Percentiles rank a stretch among this genome's conserved stretches.
Evolutionary conservation across 2,329 filamentous ascomycete genomes (phyloP).

Genomic region (Fusarium lateritium): DNA sequence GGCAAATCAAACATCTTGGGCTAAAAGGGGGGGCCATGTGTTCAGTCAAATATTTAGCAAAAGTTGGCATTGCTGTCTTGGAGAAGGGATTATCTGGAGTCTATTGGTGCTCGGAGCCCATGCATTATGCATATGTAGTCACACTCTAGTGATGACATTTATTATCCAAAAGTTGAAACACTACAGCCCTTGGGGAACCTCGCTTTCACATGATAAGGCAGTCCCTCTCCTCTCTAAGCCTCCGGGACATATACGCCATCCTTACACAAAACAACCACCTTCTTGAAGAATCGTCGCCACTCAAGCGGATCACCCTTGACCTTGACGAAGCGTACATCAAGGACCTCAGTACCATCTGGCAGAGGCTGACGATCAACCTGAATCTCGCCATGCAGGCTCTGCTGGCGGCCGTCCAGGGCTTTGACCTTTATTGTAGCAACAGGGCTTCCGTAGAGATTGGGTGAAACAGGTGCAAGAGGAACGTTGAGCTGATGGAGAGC

Average conservation of each 20-base stretch:
- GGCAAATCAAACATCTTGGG: no score
- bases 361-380: constrained; percentile 77
- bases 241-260: constrained; percentile 79
- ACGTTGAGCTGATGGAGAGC: constrained; percentile 90
- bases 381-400: constrained; percentile 82
- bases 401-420: constrained; percentile 79
- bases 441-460: constrained; percentile 67
- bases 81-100: not conserved
- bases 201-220: constrained; percentile 33
- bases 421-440: constrained; percentile 79
- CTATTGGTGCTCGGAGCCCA: not conserved
- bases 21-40: no score
- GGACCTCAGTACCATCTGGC: constrained; percentile 70
- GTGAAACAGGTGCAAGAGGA: constrained; percentile 70
- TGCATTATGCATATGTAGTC: constrained; percentile 2
- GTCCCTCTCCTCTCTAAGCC: constrained; percentile 51
- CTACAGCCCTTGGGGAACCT: not conserved
- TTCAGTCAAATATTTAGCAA: no score
- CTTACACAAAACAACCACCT: constrained; percentile 88
- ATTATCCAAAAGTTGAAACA: constrained; percentile 3
- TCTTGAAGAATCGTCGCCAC: constrained; percentile 98
- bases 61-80: no score
- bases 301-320: constrained; percentile 95
- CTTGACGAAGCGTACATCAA: constrained; percentile 94
- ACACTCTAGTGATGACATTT: constrained; percentile 20